These are phyloP conservation scores for Cotoneaster glaucophyllus DNA, from an alignment of 306 rosid species.

Conservation along the genomic window DNA sequence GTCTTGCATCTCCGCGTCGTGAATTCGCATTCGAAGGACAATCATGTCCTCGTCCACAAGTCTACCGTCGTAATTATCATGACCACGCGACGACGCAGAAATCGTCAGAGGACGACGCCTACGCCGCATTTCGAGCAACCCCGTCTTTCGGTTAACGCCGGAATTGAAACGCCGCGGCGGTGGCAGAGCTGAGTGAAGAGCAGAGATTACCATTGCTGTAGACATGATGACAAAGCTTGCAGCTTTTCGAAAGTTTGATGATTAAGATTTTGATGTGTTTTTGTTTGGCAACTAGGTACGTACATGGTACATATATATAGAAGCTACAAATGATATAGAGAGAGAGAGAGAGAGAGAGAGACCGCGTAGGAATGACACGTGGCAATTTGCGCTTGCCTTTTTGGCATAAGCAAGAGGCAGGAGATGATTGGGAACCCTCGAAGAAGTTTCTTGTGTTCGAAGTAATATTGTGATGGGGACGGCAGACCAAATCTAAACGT, in stretches of 20 bases:
- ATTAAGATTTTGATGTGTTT: not conserved
- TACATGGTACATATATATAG: not conserved
- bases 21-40: constrained; percentile 46
- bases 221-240: not conserved
- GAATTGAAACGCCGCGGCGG: not conserved
- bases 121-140: not conserved
- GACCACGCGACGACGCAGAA: constrained; percentile 33
- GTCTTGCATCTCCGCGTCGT: constrained; percentile 29
- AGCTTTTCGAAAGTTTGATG: not conserved
- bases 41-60: constrained; percentile 55
- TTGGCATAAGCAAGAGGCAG: not conserved
- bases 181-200: constrained; percentile 19
- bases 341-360: not conserved
- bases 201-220: constrained; percentile 17
- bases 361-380: constrained; percentile 8
- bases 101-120: not conserved
- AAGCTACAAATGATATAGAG: not conserved
- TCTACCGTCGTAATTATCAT: constrained; percentile 36
- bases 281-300: not conserved
- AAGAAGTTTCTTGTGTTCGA: not conserved
- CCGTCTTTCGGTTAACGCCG: not conserved
- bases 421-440: not conserved
- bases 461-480: not conserved
- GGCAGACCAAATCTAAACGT: not conserved
- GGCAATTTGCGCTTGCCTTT: not conserved